phyloP scores from a whole-genome alignment of 2,329 filamentous ascomycete species.

The Chaetomium olivaceum region DNA sequence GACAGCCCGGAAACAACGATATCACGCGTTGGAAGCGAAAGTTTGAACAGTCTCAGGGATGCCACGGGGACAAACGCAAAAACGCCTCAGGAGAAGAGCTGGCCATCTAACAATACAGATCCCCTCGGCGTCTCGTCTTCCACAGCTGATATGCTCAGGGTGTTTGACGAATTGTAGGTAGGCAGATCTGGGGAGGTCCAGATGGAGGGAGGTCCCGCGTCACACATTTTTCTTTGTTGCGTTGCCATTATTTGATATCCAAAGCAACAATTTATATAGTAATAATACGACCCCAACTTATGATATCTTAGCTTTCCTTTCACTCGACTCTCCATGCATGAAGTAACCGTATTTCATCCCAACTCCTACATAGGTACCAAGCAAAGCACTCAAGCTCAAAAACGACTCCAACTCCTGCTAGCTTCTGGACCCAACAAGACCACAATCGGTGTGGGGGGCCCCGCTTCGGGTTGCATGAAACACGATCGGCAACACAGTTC shows the following conservation, averaged over 20 bases:
- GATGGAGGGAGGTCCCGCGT: neutral
- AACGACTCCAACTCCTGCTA: neutral
- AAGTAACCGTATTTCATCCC: neutral
- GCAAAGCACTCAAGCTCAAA: neutral
- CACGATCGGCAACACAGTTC: neutral
- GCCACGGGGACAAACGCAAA: slow-evolving; percentile 11
- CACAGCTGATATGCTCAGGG: slow-evolving; percentile 41
- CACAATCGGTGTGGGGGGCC: neutral
- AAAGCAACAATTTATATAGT: neutral
- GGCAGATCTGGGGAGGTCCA: neutral
- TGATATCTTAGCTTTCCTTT: neutral
- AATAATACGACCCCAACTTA: neutral
- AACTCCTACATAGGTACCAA: too few species aligned
- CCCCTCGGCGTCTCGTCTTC: slow-evolving; percentile 7
- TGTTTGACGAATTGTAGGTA: slow-evolving; percentile 50
- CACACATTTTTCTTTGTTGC: neutral
- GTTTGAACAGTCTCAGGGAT: slow-evolving; percentile 20
- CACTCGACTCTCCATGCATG: neutral
- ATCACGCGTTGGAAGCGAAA: slow-evolving; percentile 22
- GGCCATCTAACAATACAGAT: slow-evolving; percentile 13
- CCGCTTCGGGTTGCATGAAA: neutral
- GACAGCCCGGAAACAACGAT: slow-evolving; percentile 22
- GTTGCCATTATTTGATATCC: neutral
- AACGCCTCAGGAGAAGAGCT: neutral
- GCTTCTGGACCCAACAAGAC: too few species aligned